Evolutionary conservation across 345 rosid species (phyloP), one percentile per base, ranked within the genome.

Genomic region (Salix udensis): DNA sequence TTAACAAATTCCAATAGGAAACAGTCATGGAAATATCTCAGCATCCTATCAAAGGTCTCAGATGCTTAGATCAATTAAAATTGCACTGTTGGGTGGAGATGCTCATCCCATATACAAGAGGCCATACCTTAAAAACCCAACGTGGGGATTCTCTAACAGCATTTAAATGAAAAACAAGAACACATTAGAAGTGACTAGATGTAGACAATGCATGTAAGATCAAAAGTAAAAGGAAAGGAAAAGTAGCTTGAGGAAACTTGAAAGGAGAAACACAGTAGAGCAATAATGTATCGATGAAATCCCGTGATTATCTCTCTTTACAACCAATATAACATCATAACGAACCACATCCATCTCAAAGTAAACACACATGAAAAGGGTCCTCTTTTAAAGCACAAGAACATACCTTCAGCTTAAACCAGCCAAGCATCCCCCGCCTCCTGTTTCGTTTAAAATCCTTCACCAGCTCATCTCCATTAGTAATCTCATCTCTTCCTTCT

Each of bases 341-440:
- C 23, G 40, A 72, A 65, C 5, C 67, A 61, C 34, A 67, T 30
- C 44, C 66, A 48, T 68, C 72, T 67, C 75, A 31, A 46, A 67
- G 42, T 10, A 34, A 31, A 62, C n/a, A 71, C 34, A 2, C 65
- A 75, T 62, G 16, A 18, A 28, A 74, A 78, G 66, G 48, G 39
- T 66, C 30, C 70, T 67, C 70, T 21, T 37, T 18, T 40, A 13
- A 44, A 36, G 26, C 46, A 66, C 30, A 24, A 62, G 55, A 82
- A 75, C 89, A 61, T 85, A 92, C 98, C 78, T 79, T 90, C 67
- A 88, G 71, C 84, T 92, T 94, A 83, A 94, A 91, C 98, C 98
- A 94, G 76, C 92, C 96, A 84, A 94, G 93, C 98, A 94, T 89
- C 82, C 93, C 97, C 68, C 88, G 87, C 78, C 82, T 85, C 82